phyloP scores from a whole-genome alignment of 2,329 filamentous ascomycete genomes.

The Pseudopithomyces maydicus region DNA sequence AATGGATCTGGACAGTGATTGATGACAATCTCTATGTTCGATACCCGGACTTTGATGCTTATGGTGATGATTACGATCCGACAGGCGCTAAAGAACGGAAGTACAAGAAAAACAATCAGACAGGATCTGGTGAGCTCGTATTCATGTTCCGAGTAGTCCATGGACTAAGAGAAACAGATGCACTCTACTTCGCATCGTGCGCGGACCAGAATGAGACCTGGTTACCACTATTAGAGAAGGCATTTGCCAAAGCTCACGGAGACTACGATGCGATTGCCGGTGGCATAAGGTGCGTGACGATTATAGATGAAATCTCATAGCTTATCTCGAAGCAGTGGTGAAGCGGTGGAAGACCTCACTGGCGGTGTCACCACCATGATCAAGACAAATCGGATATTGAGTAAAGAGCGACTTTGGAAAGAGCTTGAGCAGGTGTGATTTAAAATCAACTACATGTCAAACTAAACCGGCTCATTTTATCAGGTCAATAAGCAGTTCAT shows the following conservation, averaged over 20 bases:
- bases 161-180: constrained; percentile 51
- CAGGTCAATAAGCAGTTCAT: constrained; percentile 77
- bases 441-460: too few relatives aligned
- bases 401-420: constrained; percentile 82
- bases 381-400: constrained; percentile 70
- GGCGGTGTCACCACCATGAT: constrained; percentile 74
- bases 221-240: constrained; percentile 80
- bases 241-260: constrained; percentile 82
- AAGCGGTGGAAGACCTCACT: constrained; percentile 61
- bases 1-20: constrained; percentile 86
- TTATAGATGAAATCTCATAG: background rate
- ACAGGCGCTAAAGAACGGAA: constrained; percentile 58
- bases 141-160: background rate
- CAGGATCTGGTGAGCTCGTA: constrained; percentile 58
- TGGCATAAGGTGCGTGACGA: constrained; percentile 54
- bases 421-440: constrained; percentile 66
- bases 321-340: constrained; percentile 45
- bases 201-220: constrained; percentile 79
- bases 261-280: constrained; percentile 77
- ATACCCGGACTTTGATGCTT: constrained; percentile 77
- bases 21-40: constrained; percentile 88
- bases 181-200: constrained; percentile 78
- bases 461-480: background rate
- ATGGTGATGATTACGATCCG: constrained; percentile 70
- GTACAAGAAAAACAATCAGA: constrained; percentile 72